Evolutionary conservation across 2,329 filamentous ascomycete species (phyloP).

Genomic region (Fusarium sp.): DNA sequence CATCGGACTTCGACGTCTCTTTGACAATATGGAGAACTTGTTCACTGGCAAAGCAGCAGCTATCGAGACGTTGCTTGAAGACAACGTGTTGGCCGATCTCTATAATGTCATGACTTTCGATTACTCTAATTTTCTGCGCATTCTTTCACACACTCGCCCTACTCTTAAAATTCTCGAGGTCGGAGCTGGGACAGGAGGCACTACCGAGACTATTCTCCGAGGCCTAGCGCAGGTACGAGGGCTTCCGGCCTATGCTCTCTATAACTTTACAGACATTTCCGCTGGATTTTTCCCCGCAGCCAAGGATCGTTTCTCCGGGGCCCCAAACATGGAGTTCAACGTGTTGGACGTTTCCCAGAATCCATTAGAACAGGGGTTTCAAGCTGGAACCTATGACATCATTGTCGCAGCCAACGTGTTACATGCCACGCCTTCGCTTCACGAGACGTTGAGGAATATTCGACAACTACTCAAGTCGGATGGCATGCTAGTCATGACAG

Average conservation of each 20-base stretch:
- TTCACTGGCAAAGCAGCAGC: conserved; percentile 6
- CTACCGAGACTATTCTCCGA: conserved; percentile 8
- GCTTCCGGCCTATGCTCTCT: conserved; percentile 39
- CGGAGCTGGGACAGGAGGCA: conserved; percentile 49
- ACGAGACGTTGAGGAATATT: conserved; percentile 33
- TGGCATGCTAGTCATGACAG: conserved; percentile 44
- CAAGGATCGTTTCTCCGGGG: conserved; percentile 11
- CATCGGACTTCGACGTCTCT: not conserved
- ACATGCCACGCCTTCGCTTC: conserved; percentile 45
- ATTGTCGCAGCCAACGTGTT: conserved; percentile 46
- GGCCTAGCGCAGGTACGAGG: not conserved
- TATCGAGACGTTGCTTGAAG: not conserved
- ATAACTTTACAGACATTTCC: conserved; percentile 55
- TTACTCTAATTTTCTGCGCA: not conserved
- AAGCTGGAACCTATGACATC: conserved; percentile 33
- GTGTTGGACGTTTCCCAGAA: conserved; percentile 38
- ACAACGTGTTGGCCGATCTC: not conserved
- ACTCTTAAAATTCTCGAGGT: conserved; percentile 52
- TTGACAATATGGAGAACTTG: not conserved
- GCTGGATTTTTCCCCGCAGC: conserved; percentile 46
- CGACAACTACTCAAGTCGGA: conserved; percentile 40
- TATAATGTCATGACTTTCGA: conserved; percentile 6
- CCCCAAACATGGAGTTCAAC: conserved; percentile 36
- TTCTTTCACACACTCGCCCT: conserved; percentile 47
- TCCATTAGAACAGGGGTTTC: conserved; percentile 30